Percentiles rank a stretch among this genome's conserved stretches.
Evolutionary conservation across 805 yeast species (phyloP).

Genomic region (Limtongozyma cylindracea): DNA sequence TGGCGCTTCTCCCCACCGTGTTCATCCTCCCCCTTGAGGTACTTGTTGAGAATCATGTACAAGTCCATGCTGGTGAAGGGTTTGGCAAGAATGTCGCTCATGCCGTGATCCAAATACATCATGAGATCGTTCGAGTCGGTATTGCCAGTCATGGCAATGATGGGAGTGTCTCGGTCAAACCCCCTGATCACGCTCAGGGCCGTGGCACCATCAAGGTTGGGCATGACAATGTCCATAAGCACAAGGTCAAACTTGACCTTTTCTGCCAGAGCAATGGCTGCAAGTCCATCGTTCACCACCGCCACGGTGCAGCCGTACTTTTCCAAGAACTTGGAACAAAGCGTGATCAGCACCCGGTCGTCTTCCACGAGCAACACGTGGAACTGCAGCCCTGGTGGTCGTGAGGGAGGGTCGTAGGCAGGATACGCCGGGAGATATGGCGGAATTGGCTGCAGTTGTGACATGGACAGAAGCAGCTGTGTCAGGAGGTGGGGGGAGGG

Average conservation of each 20-base stretch:
- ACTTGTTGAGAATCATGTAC: slow-evolving; percentile 53
- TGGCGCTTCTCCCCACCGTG: no score
- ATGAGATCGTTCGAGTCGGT: slow-evolving; percentile 63
- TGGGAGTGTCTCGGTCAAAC: slow-evolving; percentile 68
- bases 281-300: slow-evolving; percentile 77
- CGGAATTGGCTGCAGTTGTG: no score
- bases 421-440: no score
- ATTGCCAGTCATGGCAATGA: slow-evolving; percentile 86
- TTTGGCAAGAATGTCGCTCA: slow-evolving; percentile 79
- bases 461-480: slow-evolving; percentile 1
- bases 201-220: slow-evolving; percentile 69
- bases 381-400: slow-evolving; percentile 14
- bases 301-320: slow-evolving; percentile 87
- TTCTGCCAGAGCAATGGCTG: slow-evolving; percentile 60
- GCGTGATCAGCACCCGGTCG: slow-evolving; percentile 58
- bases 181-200: slow-evolving; percentile 77
- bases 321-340: slow-evolving; percentile 59
- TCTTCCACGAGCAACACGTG: slow-evolving; percentile 63
- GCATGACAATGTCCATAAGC: slow-evolving; percentile 77
- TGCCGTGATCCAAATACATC: slow-evolving; percentile 64
- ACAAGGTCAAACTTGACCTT: slow-evolving; percentile 51
- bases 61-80: slow-evolving; percentile 83
- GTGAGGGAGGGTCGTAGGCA: no score
- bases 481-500: slow-evolving; percentile 1
- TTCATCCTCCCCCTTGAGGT: slow-evolving; percentile 8